Conservation (phyloP, 2,329 filamentous ascomycete species). For the Albifimbria verrucaria region DNA sequence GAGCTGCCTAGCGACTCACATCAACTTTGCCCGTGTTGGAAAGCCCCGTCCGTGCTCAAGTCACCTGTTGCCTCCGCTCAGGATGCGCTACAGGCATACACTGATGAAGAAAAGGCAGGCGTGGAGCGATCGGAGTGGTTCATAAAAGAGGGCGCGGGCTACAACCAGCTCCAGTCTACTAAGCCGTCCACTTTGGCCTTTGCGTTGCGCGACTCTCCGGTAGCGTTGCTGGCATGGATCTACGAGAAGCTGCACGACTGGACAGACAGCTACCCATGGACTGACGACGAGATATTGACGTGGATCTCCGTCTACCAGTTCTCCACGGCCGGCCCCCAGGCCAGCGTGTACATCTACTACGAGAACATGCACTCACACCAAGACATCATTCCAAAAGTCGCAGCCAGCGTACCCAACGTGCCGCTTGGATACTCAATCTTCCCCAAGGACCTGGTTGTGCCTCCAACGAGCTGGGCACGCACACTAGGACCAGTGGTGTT, state of each 20-base stretch:
- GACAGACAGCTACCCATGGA: constrained; percentile 68
- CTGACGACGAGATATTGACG: constrained; percentile 67
- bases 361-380: constrained; percentile 39
- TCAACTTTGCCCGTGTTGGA: constrained; percentile 56
- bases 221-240: constrained; percentile 69
- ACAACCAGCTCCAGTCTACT: constrained; percentile 32
- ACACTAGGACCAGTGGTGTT: constrained; percentile 59
- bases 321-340: constrained; percentile 61
- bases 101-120: constrained; percentile 7
- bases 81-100: constrained; percentile 50
- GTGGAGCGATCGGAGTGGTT: background rate
- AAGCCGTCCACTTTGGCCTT: constrained; percentile 70
- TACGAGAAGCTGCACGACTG: constrained; percentile 75
- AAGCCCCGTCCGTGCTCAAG: constrained; percentile 44
- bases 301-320: constrained; percentile 73
- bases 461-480: constrained; percentile 52
- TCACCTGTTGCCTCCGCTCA: constrained; percentile 57
- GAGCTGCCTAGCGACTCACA: constrained; percentile 40
- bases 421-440: constrained; percentile 49
- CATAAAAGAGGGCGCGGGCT: constrained; percentile 1
- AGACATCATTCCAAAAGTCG: background rate
- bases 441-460: constrained; percentile 52
- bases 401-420: constrained; percentile 17
- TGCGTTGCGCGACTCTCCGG: constrained; percentile 62
- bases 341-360: constrained; percentile 67